Conservation (phyloP, 1,284 basidiomycete genomes). For the Xerocomus nothofagi region DNA sequence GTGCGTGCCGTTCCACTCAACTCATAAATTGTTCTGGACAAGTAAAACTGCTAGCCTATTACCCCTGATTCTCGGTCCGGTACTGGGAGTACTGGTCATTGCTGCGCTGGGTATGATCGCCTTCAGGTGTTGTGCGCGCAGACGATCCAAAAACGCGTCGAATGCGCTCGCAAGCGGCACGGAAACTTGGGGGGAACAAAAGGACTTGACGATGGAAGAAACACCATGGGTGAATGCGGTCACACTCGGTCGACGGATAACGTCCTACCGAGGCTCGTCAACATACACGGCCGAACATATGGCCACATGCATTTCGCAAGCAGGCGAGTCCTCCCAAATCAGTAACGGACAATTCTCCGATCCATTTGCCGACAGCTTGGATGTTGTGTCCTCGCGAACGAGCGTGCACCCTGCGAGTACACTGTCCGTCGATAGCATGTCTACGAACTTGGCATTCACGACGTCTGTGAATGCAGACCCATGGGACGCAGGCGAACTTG, state of each 20-base stretch:
- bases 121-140: constrained; percentile 2
- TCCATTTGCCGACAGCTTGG: constrained; percentile 18
- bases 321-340: constrained; percentile 14
- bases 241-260: not conserved
- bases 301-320: not conserved
- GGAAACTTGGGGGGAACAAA: not conserved
- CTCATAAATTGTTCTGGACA: not conserved
- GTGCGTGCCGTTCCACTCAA: constrained; percentile 8
- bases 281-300: not conserved
- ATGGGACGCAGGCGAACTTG: not conserved
- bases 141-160: not conserved
- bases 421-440: constrained; percentile 13
- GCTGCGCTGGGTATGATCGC: constrained; percentile 9
- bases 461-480: not conserved
- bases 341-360: constrained; percentile 12
- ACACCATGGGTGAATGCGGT: not conserved
- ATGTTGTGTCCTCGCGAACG: constrained; percentile 14
- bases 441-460: constrained; percentile 7
- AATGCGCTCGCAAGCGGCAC: not conserved
- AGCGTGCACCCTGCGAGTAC: constrained; percentile 2
- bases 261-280: not conserved
- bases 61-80: constrained; percentile 9
- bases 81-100: constrained; percentile 10
- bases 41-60: constrained; percentile 7
- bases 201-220: not conserved